phyloP scores from a whole-genome alignment of 2,329 filamentous ascomycete genomes.

The Colletotrichum filicis region DNA sequence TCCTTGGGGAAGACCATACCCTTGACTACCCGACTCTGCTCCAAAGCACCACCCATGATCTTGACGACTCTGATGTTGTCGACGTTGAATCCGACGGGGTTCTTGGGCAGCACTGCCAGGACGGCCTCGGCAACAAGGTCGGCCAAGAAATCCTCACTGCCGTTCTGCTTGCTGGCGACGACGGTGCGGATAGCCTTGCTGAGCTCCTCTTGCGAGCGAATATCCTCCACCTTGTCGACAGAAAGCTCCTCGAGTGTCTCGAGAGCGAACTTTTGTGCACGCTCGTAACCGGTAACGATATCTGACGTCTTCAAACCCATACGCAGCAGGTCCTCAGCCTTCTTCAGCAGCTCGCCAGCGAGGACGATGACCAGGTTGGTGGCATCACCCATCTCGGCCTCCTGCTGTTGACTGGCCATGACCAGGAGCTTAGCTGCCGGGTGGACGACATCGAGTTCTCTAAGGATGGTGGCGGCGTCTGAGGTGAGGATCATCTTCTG shows the following conservation, averaged over 20 bases:
- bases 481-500: constrained; percentile 99
- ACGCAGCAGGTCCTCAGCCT: constrained; percentile 94
- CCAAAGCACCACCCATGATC: constrained; percentile 97
- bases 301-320: constrained; percentile 99
- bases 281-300: constrained; percentile 95
- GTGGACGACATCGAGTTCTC: constrained; percentile 97
- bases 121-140: constrained; percentile 86
- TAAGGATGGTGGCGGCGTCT: constrained; percentile 95
- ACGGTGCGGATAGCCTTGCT: constrained; percentile 97
- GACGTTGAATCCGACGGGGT: constrained; percentile 95
- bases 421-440: constrained; percentile 97
- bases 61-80: constrained; percentile 99
- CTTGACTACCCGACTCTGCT: constrained; percentile 93
- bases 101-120: constrained; percentile 93
- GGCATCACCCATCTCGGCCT: constrained; percentile 98
- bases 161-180: constrained; percentile 95
- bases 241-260: constrained; percentile 87
- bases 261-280: constrained; percentile 89
- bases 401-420: constrained; percentile 99
- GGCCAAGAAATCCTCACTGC: constrained; percentile 89
- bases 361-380: constrained; percentile 97
- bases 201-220: constrained; percentile 83
- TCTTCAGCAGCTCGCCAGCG: constrained; percentile 93
- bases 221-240: constrained; percentile 89
- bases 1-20: constrained; percentile 99